Evolutionary conservation across 169 alveolate species (phyloP).

Genomic region (Toxoplasma gondii): DNA sequence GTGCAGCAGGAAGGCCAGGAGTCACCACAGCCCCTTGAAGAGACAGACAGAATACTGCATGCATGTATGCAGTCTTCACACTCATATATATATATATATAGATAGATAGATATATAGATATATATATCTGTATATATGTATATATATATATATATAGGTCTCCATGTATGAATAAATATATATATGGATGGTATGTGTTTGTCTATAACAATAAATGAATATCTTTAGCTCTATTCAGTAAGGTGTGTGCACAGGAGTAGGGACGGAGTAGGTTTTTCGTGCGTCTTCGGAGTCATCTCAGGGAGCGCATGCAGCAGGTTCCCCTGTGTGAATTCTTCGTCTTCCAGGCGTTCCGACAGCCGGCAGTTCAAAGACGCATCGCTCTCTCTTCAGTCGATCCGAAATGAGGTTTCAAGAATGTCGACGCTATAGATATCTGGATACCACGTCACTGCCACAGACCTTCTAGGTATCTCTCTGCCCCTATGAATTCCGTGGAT

Average conservation of each 20-base stretch:
- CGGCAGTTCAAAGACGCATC: no score
- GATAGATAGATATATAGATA: background rate
- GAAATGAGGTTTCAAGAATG: no score
- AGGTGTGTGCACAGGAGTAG: background rate
- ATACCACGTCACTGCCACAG: no score
- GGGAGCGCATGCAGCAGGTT: background rate
- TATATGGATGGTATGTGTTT: background rate
- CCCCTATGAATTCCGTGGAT: background rate
- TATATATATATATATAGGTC: background rate
- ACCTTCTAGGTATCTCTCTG: background rate
- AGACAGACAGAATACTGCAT: background rate
- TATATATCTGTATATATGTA: background rate
- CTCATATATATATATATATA: background rate
- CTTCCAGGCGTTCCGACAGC: no score
- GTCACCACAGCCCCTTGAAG: background rate
- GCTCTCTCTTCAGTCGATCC: no score
- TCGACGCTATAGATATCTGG: no score
- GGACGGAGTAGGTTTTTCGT: background rate
- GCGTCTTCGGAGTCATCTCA: background rate
- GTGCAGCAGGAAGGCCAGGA: no score
- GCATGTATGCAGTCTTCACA: background rate
- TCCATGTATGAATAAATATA: background rate
- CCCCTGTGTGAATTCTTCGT: background rate
- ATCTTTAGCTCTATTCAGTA: background rate
- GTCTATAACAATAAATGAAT: background rate